phyloP scores from a whole-genome alignment of 208 protist genomes.

The Trypanosoma brucei region DNA sequence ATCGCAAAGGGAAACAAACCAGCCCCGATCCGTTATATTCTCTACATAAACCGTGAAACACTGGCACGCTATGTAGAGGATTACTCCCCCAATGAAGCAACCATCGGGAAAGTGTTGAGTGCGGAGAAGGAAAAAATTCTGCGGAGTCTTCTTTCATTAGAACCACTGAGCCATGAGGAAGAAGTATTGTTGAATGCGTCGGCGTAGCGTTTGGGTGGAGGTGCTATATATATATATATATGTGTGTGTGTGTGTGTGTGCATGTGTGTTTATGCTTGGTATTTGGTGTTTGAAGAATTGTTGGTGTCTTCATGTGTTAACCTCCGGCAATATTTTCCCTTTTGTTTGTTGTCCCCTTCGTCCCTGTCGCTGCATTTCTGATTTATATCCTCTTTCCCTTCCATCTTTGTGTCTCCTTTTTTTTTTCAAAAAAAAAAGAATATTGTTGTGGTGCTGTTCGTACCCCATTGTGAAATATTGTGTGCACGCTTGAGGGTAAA shows the following conservation, averaged over 20 bases:
- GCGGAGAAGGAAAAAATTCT: constrained; percentile 25
- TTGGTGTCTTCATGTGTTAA: no score
- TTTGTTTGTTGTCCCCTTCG: no score
- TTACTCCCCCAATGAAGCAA: constrained; percentile 16
- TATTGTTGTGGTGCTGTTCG: no score
- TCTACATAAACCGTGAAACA: constrained; percentile 34
- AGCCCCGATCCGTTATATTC: constrained; percentile 29
- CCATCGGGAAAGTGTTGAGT: constrained; percentile 18
- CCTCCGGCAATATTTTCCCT: no score
- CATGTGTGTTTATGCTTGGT: no score
- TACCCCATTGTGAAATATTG: no score
- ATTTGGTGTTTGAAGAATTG: no score
- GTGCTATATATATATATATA: not conserved
- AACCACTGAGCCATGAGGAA: constrained; percentile 27
- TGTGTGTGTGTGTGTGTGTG: not conserved
- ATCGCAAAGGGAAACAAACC: constrained; percentile 31
- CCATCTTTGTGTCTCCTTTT: no score
- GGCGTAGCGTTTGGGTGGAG: constrained; percentile 1
- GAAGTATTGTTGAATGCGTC: constrained; percentile 17
- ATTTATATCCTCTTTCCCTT: no score
- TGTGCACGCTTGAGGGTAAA: no score
- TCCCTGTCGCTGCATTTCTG: no score
- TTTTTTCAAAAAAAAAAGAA: no score
- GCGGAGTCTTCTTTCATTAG: constrained; percentile 21
- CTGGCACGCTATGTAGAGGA: constrained; percentile 33